Evolutionary conservation across 768 basidiomycete genomes (phyloP).

Genomic region (Dioszegia crocea): DNA sequence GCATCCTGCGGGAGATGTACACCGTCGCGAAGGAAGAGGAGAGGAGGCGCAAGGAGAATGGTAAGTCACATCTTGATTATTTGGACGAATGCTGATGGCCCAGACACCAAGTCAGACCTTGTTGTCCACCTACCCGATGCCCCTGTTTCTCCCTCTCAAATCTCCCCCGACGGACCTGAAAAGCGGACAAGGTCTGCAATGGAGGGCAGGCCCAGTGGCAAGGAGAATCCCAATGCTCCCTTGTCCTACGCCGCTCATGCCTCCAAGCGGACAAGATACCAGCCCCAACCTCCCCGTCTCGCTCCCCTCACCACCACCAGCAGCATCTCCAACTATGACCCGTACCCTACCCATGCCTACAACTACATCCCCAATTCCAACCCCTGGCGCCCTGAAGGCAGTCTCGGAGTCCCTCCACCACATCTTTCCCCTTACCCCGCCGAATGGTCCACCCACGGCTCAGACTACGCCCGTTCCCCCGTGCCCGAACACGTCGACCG

Average conservation of each 20-base stretch:
- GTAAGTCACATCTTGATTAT: not conserved
- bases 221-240: conserved; percentile 24
- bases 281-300: conserved; percentile 16
- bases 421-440: conserved; percentile 23
- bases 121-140: conserved; percentile 32
- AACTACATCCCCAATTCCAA: conserved; percentile 18
- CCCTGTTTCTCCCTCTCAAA: conserved; percentile 25
- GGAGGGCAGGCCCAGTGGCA: conserved; percentile 5
- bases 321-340: conserved; percentile 9
- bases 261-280: conserved; percentile 28
- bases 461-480: conserved; percentile 32
- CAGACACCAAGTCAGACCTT: conserved; percentile 20
- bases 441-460: conserved; percentile 15
- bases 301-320: conserved; percentile 20
- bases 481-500: conserved; percentile 18
- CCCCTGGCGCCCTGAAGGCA: conserved; percentile 3
- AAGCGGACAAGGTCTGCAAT: conserved; percentile 22
- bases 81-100: not conserved
- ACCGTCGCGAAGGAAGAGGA: conserved; percentile 50
- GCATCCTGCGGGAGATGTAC: conserved; percentile 48
- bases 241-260: conserved; percentile 15
- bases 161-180: conserved; percentile 23
- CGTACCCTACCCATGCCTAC: conserved; percentile 22
- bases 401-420: conserved; percentile 3
- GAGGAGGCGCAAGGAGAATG: conserved; percentile 24